These are phyloP conservation scores for Cyclotella atomus DNA, from an alignment of 108 stramenopile species.

Conservation along the genomic window DNA sequence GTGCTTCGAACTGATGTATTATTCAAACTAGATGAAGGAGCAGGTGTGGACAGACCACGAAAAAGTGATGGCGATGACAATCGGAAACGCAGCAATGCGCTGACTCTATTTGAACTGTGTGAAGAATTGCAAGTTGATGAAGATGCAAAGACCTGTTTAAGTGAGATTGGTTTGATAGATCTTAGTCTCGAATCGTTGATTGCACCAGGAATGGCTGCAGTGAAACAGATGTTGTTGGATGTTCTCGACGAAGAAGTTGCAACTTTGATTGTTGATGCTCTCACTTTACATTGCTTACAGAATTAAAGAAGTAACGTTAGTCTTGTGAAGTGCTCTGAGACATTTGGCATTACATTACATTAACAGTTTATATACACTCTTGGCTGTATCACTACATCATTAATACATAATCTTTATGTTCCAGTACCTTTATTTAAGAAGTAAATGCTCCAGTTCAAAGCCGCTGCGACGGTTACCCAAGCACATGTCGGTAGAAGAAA, in stretches of 20 bases:
- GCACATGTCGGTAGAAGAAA: constrained; percentile 67
- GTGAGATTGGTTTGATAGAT: constrained; percentile 42
- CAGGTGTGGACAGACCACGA: constrained; percentile 24
- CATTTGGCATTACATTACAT: too few relatives aligned
- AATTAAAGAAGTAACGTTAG: too few relatives aligned
- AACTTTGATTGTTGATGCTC: constrained; percentile 1
- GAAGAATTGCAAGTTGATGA: constrained; percentile 21
- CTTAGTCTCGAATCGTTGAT: constrained; percentile 36
- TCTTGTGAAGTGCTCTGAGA: too few relatives aligned
- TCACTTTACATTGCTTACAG: neutral
- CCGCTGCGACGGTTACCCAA: constrained; percentile 74
- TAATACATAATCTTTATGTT: too few relatives aligned
- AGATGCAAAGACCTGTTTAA: constrained; percentile 13
- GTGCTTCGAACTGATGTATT: constrained; percentile 80
- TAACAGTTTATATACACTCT: too few relatives aligned
- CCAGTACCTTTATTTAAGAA: constrained; percentile 40
- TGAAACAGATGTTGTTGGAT: constrained; percentile 38
- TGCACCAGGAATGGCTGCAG: constrained; percentile 34
- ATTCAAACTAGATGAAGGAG: constrained; percentile 39
- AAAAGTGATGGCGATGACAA: neutral
- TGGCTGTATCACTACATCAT: too few relatives aligned
- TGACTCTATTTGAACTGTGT: constrained; percentile 45
- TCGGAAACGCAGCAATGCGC: neutral
- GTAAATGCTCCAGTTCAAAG: constrained; percentile 70
- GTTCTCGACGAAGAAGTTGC: constrained; percentile 24